phyloP scores from a whole-genome alignment of 208 protist species.

The Histomonas meleagridis region DNA sequence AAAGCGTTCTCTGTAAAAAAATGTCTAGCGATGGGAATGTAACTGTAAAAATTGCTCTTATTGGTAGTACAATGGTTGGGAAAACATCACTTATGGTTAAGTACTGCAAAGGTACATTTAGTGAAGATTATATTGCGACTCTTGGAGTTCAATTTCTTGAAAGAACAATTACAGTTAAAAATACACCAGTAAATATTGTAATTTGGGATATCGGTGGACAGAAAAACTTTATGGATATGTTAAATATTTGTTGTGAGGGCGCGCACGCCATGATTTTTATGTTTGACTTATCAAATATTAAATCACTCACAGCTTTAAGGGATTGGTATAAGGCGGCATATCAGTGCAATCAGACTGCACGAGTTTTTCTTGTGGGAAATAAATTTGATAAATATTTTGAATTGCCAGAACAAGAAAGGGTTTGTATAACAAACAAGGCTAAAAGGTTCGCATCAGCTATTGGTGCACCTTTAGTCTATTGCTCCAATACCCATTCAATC shows the following conservation, averaged over 20 bases:
- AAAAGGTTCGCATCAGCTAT: conserved; percentile 2
- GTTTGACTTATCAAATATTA: conserved; percentile 27
- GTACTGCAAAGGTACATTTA: conserved; percentile 54
- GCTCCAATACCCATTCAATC: conserved; percentile 1
- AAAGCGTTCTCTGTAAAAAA: too few species aligned
- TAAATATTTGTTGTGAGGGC: conserved; percentile 9
- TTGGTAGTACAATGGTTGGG: conserved; percentile 39
- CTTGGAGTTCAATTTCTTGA: conserved; percentile 40
- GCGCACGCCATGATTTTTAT: conserved; percentile 24
- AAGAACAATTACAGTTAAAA: background rate
- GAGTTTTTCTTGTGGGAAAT: conserved; percentile 24
- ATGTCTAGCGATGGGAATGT: background rate
- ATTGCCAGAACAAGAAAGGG: background rate
- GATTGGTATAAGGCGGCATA: conserved; percentile 20
- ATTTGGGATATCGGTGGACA: conserved; percentile 35
- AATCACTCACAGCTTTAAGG: background rate
- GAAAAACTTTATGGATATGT: conserved; percentile 26
- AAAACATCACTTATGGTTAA: conserved; percentile 58
- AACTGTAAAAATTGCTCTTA: conserved; percentile 18
- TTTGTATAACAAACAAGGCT: conserved; percentile 7
- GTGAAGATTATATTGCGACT: conserved; percentile 58
- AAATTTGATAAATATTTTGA: conserved; percentile 32
- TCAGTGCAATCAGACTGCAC: background rate
- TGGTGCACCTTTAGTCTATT: conserved; percentile 14
- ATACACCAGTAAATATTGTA: conserved; percentile 15